phyloP scores from a whole-genome alignment of 352 stramenopile species.

The Pythium rhizo-oryzae region DNA sequence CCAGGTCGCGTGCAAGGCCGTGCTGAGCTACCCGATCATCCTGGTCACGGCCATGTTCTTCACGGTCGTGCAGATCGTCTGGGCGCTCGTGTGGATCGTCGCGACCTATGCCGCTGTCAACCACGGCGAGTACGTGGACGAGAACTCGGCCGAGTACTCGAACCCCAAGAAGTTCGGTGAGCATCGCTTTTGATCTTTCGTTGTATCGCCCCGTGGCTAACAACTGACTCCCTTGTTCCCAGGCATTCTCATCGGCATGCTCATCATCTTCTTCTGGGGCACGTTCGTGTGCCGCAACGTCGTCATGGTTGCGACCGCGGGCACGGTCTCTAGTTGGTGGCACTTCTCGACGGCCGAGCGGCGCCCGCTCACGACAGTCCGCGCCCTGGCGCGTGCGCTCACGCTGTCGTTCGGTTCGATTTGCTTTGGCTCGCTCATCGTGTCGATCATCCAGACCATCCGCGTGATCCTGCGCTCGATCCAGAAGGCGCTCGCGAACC shows the following conservation, averaged over 20 bases:
- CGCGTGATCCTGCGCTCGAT: slow-evolving; percentile 46
- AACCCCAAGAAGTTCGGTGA: slow-evolving; percentile 38
- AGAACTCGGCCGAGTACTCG: slow-evolving; percentile 34
- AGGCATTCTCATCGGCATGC: slow-evolving; percentile 69
- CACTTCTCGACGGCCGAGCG: slow-evolving; percentile 56
- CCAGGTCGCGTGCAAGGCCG: slow-evolving; percentile 67
- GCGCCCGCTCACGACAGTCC: slow-evolving; percentile 38
- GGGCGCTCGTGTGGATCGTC: slow-evolving; percentile 76
- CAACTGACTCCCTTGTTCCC: slow-evolving; percentile 29
- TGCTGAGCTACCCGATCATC: slow-evolving; percentile 77
- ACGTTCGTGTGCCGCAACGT: slow-evolving; percentile 76
- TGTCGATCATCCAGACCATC: slow-evolving; percentile 91
- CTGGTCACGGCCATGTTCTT: slow-evolving; percentile 69
- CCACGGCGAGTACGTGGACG: slow-evolving; percentile 52
- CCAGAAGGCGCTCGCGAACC: slow-evolving; percentile 40
- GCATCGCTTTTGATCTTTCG: neutral
- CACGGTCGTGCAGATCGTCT: slow-evolving; percentile 72
- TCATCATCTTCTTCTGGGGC: slow-evolving; percentile 90
- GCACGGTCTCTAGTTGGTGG: slow-evolving; percentile 87
- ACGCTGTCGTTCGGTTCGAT: slow-evolving; percentile 95
- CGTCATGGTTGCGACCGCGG: slow-evolving; percentile 78
- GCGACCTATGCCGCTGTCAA: slow-evolving; percentile 64
- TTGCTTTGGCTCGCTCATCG: slow-evolving; percentile 93
- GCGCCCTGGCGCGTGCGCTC: slow-evolving; percentile 54
- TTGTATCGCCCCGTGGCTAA: neutral